phyloP scores from a whole-genome alignment of 2,329 filamentous ascomycete genomes.

The Fusarium robinianum region DNA sequence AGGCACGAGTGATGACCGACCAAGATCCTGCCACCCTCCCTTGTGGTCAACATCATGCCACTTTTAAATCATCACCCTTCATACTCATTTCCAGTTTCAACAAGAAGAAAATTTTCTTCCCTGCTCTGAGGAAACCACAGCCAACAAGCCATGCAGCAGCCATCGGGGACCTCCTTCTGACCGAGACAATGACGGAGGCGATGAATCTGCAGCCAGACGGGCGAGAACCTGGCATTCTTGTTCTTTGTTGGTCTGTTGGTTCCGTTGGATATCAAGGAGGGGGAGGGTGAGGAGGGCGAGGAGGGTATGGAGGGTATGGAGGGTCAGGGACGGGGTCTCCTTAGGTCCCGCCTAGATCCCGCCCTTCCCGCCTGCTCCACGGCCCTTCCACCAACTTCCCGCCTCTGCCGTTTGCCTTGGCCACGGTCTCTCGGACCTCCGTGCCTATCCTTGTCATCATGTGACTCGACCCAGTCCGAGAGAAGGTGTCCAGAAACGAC shows the following conservation, averaged over 20 bases:
- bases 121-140: neutral
- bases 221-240: slow-evolving; percentile 2
- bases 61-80: slow-evolving; percentile 12
- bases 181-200: slow-evolving; percentile 9
- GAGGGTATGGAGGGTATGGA: too few relatives aligned
- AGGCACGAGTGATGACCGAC: slow-evolving; percentile 3
- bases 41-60: slow-evolving; percentile 14
- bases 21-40: neutral
- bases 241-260: slow-evolving; percentile 10
- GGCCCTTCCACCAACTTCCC: neutral
- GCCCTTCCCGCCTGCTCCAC: slow-evolving; percentile 1
- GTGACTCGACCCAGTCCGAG: slow-evolving; percentile 8
- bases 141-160: slow-evolving; percentile 5
- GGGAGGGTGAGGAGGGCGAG: neutral
- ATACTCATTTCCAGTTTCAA: neutral
- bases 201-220: slow-evolving; percentile 10
- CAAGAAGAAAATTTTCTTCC: neutral
- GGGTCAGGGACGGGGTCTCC: neutral
- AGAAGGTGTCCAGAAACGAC: neutral
- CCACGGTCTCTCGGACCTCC: neutral
- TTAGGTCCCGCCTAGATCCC: slow-evolving; percentile 5
- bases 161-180: slow-evolving; percentile 12
- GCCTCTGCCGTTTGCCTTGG: neutral
- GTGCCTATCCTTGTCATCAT: slow-evolving; percentile 2
- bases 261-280: neutral